A percentile compares a stretch with the other conserved stretches of the same genome.
Conservation (phyloP, 2,329 filamentous ascomycete genomes). For the Aspergillus ochraceoroseus region DNA sequence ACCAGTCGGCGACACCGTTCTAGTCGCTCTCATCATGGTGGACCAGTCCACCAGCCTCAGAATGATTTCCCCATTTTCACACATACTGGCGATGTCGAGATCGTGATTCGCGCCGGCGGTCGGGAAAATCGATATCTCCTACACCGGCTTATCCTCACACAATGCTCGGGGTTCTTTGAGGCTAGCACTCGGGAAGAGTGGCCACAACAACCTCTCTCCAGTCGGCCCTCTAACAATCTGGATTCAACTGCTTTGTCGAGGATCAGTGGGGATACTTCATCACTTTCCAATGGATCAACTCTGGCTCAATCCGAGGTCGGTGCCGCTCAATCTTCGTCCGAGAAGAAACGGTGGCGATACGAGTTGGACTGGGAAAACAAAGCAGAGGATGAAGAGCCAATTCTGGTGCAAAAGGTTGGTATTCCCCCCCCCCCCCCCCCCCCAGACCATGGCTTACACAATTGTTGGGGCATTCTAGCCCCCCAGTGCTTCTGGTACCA, state of each 20-base stretch:
- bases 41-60: slow-evolving; percentile 62
- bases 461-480: slow-evolving; percentile 25
- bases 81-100: slow-evolving; percentile 88
- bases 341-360: slow-evolving; percentile 72
- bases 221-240: slow-evolving; percentile 45
- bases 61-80: slow-evolving; percentile 93
- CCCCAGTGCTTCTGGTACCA: slow-evolving; percentile 49
- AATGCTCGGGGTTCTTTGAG: slow-evolving; percentile 93
- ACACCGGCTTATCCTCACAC: slow-evolving; percentile 78
- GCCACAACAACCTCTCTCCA: slow-evolving; percentile 45
- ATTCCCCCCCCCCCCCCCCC: slow-evolving; percentile 23
- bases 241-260: slow-evolving; percentile 32
- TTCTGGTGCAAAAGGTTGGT: slow-evolving; percentile 74
- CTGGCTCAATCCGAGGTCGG: slow-evolving; percentile 38
- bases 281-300: slow-evolving; percentile 35
- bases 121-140: slow-evolving; percentile 80
- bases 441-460: not conserved
- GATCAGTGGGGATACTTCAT: slow-evolving; percentile 34
- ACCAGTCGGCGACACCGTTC: slow-evolving; percentile 65
- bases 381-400: slow-evolving; percentile 70
- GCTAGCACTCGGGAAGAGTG: slow-evolving; percentile 71
- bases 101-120: slow-evolving; percentile 64
- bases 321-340: slow-evolving; percentile 39
- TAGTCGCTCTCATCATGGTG: slow-evolving; percentile 74
- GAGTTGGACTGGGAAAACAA: slow-evolving; percentile 72